Base-by-base conservation (phyloP, 495 filamentous ascomycete genomes). In the Apiosordaria backusii region DNA sequence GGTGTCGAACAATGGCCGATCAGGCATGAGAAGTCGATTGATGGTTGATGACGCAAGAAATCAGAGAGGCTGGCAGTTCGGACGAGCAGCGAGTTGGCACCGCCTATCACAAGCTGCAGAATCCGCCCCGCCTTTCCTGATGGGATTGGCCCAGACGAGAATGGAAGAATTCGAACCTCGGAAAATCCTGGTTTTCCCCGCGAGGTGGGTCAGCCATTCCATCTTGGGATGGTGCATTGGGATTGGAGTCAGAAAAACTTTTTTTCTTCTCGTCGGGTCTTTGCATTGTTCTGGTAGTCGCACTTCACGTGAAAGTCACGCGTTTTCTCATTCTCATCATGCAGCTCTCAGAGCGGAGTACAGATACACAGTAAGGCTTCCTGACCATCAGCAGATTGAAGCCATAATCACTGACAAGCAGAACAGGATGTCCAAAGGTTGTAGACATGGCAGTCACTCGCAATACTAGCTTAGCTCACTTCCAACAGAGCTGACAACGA, bases 21-120 rank as follows among this genome's bases (percentile, higher is more conserved):
- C 21, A 22, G 50, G 29, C 29, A 35, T 35, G 10, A 35, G 50
- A 54, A 18, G 0, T 54, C 16, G 6, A n/a, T n/a, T 4, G 50
- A 19, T 13, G 52, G 52, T 19, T 15, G 52, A 55, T 55, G 52
- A 55, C 52, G 52, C 52, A 55, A 23, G 52, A 55, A 55, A 55
- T 55, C 52, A 22, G 52, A 55, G 52, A 45, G 52, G 52, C 52
- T 55, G 52, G 52, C 52, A 55, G 52, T 7, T 5, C 52, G 7
- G 52, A 45, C 10, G 35, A 45, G 35, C 35, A 9, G 35, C 16
- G 35, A 45, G 35, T 45, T 45, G 35, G 35, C 35, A 45, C 9
- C 9, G 35, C 35, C 35, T 13, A 45, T 45, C 35, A 45, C 6
- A 45, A 45, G 5, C 10, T 45, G 35, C 35, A 45, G 10, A 45